Evolutionary conservation across 345 rosid species (phyloP).

Genomic region (Melaleuca alternifolia): DNA sequence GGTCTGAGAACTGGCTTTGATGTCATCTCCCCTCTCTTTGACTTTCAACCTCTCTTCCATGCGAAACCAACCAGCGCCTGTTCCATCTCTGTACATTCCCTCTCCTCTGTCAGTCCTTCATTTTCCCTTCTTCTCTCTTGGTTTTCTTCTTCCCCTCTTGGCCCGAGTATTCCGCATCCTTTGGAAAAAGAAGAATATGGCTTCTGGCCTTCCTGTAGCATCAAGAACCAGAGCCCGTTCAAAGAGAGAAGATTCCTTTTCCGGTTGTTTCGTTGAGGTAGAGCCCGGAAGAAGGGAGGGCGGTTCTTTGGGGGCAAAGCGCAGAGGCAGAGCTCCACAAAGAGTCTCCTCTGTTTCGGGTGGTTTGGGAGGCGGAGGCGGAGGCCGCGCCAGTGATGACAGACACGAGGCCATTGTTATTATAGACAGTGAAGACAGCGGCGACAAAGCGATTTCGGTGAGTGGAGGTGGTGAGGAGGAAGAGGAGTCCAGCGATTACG

Average conservation of each 20-base stretch:
- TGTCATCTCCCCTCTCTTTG: not conserved
- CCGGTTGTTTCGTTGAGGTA: no score
- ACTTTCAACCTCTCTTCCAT: not conserved
- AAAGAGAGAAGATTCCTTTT: no score
- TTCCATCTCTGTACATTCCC: not conserved
- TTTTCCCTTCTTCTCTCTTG: no score
- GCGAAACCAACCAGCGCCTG: not conserved
- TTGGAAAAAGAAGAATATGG: not conserved
- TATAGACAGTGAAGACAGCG: fast-evolving
- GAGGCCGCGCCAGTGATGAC: not conserved
- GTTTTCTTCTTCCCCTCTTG: not conserved
- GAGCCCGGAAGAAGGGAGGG: no score
- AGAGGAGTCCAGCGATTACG: not conserved
- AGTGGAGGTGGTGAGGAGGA: not conserved
- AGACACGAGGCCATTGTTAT: not conserved
- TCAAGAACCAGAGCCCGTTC: no score
- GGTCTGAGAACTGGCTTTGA: not conserved
- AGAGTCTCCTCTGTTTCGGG: not conserved
- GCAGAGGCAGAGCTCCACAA: not conserved
- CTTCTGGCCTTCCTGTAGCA: not conserved
- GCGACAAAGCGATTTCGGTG: not conserved
- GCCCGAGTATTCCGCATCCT: not conserved
- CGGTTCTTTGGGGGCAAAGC: no score
- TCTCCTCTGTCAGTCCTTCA: not conserved
- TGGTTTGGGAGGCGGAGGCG: fast-evolving